Conservation (phyloP, 208 protist species). For the Trichomonas tenax region DNA sequence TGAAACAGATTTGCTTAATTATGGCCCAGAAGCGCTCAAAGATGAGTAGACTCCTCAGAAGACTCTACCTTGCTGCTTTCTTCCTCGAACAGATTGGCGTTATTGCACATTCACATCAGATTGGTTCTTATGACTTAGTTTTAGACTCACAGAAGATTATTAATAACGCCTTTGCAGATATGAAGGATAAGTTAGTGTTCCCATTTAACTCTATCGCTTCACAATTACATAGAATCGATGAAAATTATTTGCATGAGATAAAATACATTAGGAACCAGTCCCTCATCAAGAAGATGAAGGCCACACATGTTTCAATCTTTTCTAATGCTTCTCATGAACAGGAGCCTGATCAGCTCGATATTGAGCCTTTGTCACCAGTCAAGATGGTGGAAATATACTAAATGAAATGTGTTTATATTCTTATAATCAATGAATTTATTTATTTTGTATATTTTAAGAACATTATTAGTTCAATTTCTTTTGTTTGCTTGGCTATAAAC, state of each 20-base stretch:
- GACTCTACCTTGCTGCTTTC: neutral
- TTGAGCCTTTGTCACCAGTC: neutral
- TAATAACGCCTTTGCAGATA: neutral
- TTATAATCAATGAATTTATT: too few relatives aligned
- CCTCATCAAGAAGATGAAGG: neutral
- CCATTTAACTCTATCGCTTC: neutral
- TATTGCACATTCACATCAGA: neutral
- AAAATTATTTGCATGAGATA: neutral
- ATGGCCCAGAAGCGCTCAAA: neutral
- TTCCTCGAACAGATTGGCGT: neutral
- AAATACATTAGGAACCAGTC: neutral
- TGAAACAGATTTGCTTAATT: neutral
- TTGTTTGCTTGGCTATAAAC: too few relatives aligned
- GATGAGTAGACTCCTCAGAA: neutral
- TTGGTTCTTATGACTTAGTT: neutral
- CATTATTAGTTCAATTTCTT: too few relatives aligned
- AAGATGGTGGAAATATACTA: neutral
- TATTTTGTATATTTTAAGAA: too few relatives aligned
- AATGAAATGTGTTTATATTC: neutral
- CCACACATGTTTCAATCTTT: neutral
- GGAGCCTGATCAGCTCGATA: neutral
- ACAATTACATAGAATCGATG: neutral
- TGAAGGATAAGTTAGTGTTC: neutral
- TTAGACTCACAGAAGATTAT: neutral
- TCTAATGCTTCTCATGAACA: neutral